phyloP scores from a whole-genome alignment of 345 rosid species.

The Leavenworthia alabamica region DNA sequence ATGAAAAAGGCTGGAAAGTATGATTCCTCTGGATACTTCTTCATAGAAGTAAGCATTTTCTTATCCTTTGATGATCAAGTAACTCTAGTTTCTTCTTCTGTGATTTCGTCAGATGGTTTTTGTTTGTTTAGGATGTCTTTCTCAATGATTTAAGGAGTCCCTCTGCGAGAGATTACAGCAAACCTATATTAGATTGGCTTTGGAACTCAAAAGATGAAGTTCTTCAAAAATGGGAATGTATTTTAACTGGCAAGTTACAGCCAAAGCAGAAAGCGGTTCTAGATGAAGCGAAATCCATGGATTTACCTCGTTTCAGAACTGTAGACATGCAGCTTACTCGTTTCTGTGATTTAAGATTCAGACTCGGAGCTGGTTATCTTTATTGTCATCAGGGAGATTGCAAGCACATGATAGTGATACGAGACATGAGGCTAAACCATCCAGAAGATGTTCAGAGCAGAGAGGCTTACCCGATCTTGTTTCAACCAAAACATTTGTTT shows the following conservation, averaged over 20 bases:
- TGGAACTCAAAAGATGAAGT: slow-evolving; percentile 66
- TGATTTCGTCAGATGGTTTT: slow-evolving; percentile 2
- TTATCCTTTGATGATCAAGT: background rate
- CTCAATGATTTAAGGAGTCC: slow-evolving; percentile 72
- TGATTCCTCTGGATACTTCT: slow-evolving; percentile 87
- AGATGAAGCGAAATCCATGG: slow-evolving; percentile 35
- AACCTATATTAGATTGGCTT: slow-evolving; percentile 74
- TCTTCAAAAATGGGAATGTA: slow-evolving; percentile 58
- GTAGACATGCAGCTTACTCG: slow-evolving; percentile 53
- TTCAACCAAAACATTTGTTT: slow-evolving; percentile 38
- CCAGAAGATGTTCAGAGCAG: slow-evolving; percentile 60
- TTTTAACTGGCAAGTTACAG: slow-evolving; percentile 50
- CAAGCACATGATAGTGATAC: slow-evolving; percentile 69
- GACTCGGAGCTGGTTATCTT: slow-evolving; percentile 75
- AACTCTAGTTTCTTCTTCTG: background rate
- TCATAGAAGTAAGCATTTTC: slow-evolving; percentile 54
- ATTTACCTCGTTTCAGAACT: slow-evolving; percentile 50
- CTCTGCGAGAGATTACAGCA: slow-evolving; percentile 55
- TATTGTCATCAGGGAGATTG: slow-evolving; percentile 97
- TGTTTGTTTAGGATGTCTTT: slow-evolving; percentile 50
- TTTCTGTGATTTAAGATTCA: slow-evolving; percentile 65
- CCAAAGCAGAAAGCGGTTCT: slow-evolving; percentile 47
- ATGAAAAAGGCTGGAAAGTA: slow-evolving; percentile 63
- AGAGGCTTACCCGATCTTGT: slow-evolving; percentile 59
- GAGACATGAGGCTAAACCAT: slow-evolving; percentile 82